phyloP scores from a whole-genome alignment of 495 filamentous ascomycete genomes.

The Daldinia vernicosa region DNA sequence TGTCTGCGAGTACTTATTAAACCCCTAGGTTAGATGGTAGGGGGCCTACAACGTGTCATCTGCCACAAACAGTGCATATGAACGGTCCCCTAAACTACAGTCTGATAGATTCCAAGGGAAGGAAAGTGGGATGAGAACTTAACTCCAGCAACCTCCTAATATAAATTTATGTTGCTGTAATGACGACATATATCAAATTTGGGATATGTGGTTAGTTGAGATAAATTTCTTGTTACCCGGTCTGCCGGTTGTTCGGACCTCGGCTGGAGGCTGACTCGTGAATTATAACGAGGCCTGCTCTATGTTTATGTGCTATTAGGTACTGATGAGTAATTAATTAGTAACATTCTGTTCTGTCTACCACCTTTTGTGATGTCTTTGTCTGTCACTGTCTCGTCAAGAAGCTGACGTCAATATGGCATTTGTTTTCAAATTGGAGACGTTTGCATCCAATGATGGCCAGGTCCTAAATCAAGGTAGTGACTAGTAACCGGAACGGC shows the following conservation, averaged over 20 bases:
- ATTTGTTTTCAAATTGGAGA: slow-evolving; percentile 6
- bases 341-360: slow-evolving; percentile 8
- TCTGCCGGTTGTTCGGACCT: slow-evolving; percentile 35
- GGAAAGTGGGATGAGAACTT: slow-evolving; percentile 16
- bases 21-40: slow-evolving; percentile 10
- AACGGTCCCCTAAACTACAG: slow-evolving; percentile 3
- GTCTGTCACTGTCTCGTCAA: not conserved
- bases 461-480: not conserved
- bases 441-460: slow-evolving; percentile 12
- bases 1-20: slow-evolving; percentile 28
- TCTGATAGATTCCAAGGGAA: not conserved
- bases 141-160: slow-evolving; percentile 11
- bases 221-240: slow-evolving; percentile 16
- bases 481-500: not conserved
- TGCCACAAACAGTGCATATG: slow-evolving; percentile 6
- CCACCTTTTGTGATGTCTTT: not conserved
- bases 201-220: slow-evolving; percentile 15
- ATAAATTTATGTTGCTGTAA: slow-evolving; percentile 21
- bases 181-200: slow-evolving; percentile 19
- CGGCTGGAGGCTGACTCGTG: slow-evolving; percentile 28
- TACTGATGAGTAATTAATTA: slow-evolving; percentile 15
- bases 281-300: slow-evolving; percentile 21
- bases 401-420: slow-evolving; percentile 18
- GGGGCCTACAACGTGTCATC: slow-evolving; percentile 35
- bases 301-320: slow-evolving; percentile 13